Evolutionary conservation across 179 eudicot species (phyloP).

Genomic region (Silene vulgaris): DNA sequence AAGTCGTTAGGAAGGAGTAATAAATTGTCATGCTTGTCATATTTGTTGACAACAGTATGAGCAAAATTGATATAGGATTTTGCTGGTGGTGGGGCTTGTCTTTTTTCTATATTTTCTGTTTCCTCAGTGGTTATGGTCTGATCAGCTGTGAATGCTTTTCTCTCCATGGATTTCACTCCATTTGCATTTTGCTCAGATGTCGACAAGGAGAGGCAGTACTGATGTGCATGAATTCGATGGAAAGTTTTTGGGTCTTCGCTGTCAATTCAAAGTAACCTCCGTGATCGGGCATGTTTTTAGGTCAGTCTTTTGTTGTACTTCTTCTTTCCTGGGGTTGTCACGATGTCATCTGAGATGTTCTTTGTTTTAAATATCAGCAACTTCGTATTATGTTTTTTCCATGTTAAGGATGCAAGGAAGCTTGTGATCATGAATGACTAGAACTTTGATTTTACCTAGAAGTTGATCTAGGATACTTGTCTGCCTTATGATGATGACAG

Average conservation of each 20-base stretch:
- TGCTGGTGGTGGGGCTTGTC: not conserved
- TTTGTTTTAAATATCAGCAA: not conserved
- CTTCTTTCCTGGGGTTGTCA: not conserved
- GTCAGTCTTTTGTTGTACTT: constrained; percentile 32
- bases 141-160: not conserved
- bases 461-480: not conserved
- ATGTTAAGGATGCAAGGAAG: not conserved
- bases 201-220: constrained; percentile 77
- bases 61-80: not conserved
- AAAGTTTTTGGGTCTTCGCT: constrained; percentile 50
- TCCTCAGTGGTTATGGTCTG: not conserved
- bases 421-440: not conserved
- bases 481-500: constrained; percentile 10
- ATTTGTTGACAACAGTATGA: not conserved
- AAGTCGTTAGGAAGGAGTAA: not conserved
- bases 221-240: constrained; percentile 95
- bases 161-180: not conserved
- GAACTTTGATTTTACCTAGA: not conserved
- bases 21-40: not conserved
- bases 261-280: constrained; percentile 72
- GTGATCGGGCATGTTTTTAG: constrained; percentile 98
- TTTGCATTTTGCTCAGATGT: constrained; percentile 46
- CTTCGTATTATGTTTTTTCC: not conserved
- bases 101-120: constrained; percentile 9
- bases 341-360: constrained; percentile 1